These are phyloP conservation scores for Biscogniauxia mediterranea DNA, from an alignment of 2,329 filamentous ascomycete species.

Conservation along the genomic window DNA sequence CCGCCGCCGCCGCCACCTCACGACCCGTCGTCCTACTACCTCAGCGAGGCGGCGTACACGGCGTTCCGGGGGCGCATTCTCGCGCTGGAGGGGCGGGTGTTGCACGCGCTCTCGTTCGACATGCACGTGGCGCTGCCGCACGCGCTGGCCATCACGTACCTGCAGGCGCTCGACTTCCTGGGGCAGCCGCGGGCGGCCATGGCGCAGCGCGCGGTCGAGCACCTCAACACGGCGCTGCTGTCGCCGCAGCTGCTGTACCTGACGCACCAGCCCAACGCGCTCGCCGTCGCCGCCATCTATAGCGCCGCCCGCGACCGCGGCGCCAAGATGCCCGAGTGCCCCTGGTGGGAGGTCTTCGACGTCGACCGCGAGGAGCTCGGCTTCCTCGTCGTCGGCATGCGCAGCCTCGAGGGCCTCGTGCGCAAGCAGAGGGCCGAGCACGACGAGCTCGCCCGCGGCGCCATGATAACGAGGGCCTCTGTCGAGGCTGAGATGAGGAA, in stretches of 20 bases:
- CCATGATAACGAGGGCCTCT: constrained; percentile 56
- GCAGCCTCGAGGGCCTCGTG: constrained; percentile 73
- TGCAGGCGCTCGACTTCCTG: constrained; percentile 81
- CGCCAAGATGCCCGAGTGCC: constrained; percentile 74
- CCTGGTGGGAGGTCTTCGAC: constrained; percentile 99
- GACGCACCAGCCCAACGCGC: constrained; percentile 82
- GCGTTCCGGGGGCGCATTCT: constrained; percentile 63
- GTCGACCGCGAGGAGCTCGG: constrained; percentile 92
- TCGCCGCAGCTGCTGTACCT: constrained; percentile 87
- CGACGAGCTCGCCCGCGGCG: constrained; percentile 41
- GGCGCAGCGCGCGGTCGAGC: constrained; percentile 64
- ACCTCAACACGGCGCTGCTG: constrained; percentile 83
- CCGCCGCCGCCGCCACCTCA: constrained; percentile 4
- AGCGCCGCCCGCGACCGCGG: constrained; percentile 76
- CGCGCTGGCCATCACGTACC: constrained; percentile 82
- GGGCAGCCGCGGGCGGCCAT: constrained; percentile 48
- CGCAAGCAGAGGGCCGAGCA: constrained; percentile 56
- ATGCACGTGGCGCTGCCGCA: constrained; percentile 85
- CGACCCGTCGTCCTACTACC: constrained; percentile 60
- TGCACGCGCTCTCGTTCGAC: constrained; percentile 76
- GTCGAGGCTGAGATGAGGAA: constrained; percentile 60
- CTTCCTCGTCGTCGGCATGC: constrained; percentile 83
- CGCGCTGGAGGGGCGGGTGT: constrained; percentile 71
- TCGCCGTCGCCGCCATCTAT: constrained; percentile 89
- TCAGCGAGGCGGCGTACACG: constrained; percentile 72